Conservation (phyloP, 805 yeast genomes). For the Sugiyamaella chiloensis region DNA sequence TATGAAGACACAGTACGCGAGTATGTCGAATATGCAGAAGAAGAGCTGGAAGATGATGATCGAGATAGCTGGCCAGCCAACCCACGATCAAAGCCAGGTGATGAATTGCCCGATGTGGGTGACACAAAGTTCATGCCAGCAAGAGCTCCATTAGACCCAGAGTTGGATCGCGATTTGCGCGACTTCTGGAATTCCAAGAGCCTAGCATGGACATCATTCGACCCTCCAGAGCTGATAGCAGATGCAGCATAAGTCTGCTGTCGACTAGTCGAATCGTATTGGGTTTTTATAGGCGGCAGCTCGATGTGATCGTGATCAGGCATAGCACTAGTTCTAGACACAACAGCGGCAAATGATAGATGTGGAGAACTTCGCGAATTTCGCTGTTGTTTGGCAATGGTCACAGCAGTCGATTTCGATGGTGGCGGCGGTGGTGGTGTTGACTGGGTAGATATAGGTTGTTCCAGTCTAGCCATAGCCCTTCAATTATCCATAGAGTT, state of each 20-base stretch:
- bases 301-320: neutral
- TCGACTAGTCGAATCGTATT: neutral
- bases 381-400: neutral
- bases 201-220: constrained; percentile 81
- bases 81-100: neutral
- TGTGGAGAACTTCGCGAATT: neutral
- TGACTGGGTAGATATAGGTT: neutral
- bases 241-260: constrained; percentile 1
- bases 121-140: constrained; percentile 4
- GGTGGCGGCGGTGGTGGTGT: neutral
- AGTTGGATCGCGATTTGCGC: constrained; percentile 49
- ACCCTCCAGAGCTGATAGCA: constrained; percentile 8
- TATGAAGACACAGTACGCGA: constrained; percentile 8
- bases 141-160: constrained; percentile 29
- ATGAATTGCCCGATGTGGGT: neutral
- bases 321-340: neutral
- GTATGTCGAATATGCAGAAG: constrained; percentile 9
- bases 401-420: neutral
- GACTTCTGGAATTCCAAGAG: constrained; percentile 83
- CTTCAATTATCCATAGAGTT: too few species aligned
- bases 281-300: constrained; percentile 2
- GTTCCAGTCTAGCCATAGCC: too few species aligned
- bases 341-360: neutral
- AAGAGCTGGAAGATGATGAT: constrained; percentile 14
- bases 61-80: constrained; percentile 9